Evolutionary conservation across 441 rosid genomes (phyloP).

Genomic region (Metrosideros polymorpha): DNA sequence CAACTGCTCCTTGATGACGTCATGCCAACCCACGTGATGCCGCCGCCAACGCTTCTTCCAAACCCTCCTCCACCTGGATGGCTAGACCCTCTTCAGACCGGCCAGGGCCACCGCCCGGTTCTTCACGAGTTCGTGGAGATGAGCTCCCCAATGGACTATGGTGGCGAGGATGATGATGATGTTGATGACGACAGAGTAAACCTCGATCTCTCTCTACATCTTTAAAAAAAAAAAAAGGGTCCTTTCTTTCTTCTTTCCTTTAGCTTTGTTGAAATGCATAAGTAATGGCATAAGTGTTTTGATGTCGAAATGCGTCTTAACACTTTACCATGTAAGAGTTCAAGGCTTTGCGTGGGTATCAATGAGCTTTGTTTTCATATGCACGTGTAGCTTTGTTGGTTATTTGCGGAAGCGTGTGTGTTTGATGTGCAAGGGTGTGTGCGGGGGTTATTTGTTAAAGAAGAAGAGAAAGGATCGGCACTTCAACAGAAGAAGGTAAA

Average conservation of each 20-base stretch:
- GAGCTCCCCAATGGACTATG: constrained; percentile 10
- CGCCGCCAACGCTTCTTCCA: neutral
- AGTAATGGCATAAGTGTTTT: too few relatives aligned
- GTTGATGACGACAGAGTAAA: constrained; percentile 15
- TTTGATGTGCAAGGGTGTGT: too few relatives aligned
- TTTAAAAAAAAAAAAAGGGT: constrained; percentile 10
- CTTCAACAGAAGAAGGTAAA: too few relatives aligned
- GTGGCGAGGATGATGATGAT: neutral
- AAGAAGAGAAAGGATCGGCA: too few relatives aligned
- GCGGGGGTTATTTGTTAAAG: too few relatives aligned
- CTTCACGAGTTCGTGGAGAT: constrained; percentile 8
- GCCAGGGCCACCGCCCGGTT: neutral
- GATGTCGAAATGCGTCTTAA: too few relatives aligned
- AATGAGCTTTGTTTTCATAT: too few relatives aligned
- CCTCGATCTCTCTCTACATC: constrained; percentile 66
- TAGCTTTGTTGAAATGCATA: too few relatives aligned
- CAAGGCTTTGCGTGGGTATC: too few relatives aligned
- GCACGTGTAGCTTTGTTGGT: too few relatives aligned
- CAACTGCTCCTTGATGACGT: neutral
- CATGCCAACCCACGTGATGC: neutral
- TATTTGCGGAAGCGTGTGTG: too few relatives aligned
- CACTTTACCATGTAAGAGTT: too few relatives aligned
- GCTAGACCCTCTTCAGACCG: constrained; percentile 11
- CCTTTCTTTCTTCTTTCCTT: neutral
- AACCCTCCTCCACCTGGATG: constrained; percentile 1